Evolutionary conservation across 805 yeast species (phyloP).

Genomic region (Spathaspora gorwiae): DNA sequence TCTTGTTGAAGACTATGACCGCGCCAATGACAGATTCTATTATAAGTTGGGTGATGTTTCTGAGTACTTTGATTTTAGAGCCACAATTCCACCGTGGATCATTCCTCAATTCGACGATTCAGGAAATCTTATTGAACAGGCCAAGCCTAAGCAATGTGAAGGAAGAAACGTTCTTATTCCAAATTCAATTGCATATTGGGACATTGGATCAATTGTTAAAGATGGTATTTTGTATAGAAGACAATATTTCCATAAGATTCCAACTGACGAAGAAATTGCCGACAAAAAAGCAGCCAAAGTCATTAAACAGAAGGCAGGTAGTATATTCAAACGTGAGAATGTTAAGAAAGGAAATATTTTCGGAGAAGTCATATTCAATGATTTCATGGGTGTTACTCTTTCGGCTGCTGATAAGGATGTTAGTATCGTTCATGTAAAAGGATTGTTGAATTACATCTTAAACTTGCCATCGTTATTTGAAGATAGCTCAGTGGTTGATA

Average conservation of each 20-base stretch:
- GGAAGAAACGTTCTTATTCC: slow-evolving; percentile 31
- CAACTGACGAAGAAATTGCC: slow-evolving; percentile 7
- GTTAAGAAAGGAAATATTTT: neutral
- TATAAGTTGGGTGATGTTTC: slow-evolving; percentile 21
- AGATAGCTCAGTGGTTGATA: slow-evolving; percentile 1
- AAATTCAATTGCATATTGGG: slow-evolving; percentile 31
- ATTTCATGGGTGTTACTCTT: slow-evolving; percentile 28
- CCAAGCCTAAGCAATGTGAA: slow-evolving; percentile 26
- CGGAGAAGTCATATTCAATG: slow-evolving; percentile 11
- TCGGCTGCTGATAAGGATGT: slow-evolving; percentile 37
- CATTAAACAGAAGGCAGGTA: slow-evolving; percentile 3
- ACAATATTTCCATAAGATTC: slow-evolving; percentile 9
- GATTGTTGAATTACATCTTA: slow-evolving; percentile 18
- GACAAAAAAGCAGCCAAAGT: slow-evolving; percentile 5
- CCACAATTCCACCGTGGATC: slow-evolving; percentile 24
- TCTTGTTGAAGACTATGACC: slow-evolving; percentile 22
- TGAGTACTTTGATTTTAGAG: slow-evolving; percentile 26
- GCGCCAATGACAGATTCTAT: slow-evolving; percentile 12
- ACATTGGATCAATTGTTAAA: slow-evolving; percentile 10
- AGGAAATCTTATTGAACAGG: slow-evolving; percentile 20
- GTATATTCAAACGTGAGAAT: neutral
- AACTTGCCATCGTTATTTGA: slow-evolving; percentile 6
- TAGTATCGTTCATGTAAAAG: slow-evolving; percentile 28
- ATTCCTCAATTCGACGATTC: slow-evolving; percentile 14
- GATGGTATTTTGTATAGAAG: slow-evolving; percentile 10